These are phyloP conservation scores for Talaromyces borbonicus DNA, from an alignment of 495 filamentous ascomycete genomes.

Conservation along the genomic window DNA sequence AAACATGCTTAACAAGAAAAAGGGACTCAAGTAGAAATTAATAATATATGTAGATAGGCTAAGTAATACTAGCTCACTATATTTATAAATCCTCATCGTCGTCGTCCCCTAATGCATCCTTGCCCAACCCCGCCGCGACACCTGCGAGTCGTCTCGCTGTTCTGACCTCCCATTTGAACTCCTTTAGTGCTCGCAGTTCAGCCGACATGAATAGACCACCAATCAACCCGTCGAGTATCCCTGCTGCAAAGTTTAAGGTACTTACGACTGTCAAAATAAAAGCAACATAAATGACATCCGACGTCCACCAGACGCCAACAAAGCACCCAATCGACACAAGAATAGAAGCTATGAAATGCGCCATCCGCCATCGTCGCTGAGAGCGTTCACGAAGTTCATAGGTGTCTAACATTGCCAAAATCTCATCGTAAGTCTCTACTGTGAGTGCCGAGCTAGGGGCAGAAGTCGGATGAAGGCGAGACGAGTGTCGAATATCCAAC, in stretches of 20 bases:
- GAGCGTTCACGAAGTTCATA: slow-evolving; percentile 59
- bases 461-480: slow-evolving; percentile 8
- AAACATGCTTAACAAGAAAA: not conserved
- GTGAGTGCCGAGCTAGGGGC: slow-evolving; percentile 31
- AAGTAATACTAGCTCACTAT: not conserved
- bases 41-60: not conserved
- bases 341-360: slow-evolving; percentile 62
- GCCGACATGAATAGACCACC: slow-evolving; percentile 75
- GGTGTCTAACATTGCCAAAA: slow-evolving; percentile 53
- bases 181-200: slow-evolving; percentile 75
- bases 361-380: slow-evolving; percentile 59
- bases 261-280: slow-evolving; percentile 76
- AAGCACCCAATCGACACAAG: slow-evolving; percentile 59
- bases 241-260: slow-evolving; percentile 63
- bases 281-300: slow-evolving; percentile 56
- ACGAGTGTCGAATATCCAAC: slow-evolving; percentile 14
- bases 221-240: slow-evolving; percentile 74
- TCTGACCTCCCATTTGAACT: slow-evolving; percentile 89
- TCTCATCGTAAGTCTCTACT: slow-evolving; percentile 55
- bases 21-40: slow-evolving; percentile 7
- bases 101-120: slow-evolving; percentile 5
- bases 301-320: slow-evolving; percentile 77
- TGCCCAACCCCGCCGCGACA: slow-evolving; percentile 10
- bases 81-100: slow-evolving; percentile 5
- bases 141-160: slow-evolving; percentile 46